Evolutionary conservation across 1,284 basidiomycete genomes (phyloP).

Genomic region (Veloboletus limbatus): DNA sequence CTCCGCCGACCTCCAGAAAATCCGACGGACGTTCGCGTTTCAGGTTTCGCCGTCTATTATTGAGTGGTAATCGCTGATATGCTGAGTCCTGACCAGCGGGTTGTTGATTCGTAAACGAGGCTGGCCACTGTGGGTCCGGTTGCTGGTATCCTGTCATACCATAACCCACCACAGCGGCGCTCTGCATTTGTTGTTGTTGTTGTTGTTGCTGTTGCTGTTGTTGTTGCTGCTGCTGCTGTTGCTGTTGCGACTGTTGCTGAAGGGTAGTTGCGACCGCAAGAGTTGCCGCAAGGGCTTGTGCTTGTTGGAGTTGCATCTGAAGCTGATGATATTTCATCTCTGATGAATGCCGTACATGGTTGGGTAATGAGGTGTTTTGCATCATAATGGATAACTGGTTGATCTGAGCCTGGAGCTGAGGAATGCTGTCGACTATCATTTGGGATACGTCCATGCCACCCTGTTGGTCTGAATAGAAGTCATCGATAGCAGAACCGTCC

Average conservation of each 20-base stretch:
- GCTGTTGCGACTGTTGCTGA: slow-evolving; percentile 47
- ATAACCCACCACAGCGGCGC: slow-evolving; percentile 36
- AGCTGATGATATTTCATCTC: slow-evolving; percentile 75
- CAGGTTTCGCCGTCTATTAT: slow-evolving; percentile 68
- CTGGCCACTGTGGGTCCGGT: slow-evolving; percentile 42
- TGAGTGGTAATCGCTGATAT: slow-evolving; percentile 78
- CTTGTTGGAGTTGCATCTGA: slow-evolving; percentile 73
- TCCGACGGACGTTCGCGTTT: slow-evolving; percentile 81
- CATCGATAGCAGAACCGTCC: slow-evolving; percentile 46
- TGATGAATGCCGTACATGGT: slow-evolving; percentile 70
- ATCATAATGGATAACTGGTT: slow-evolving; percentile 71
- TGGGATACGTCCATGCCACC: slow-evolving; percentile 66
- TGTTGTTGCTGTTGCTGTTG: slow-evolving; percentile 38
- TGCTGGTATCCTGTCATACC: slow-evolving; percentile 40
- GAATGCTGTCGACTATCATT: slow-evolving; percentile 67
- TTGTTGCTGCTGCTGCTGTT: slow-evolving; percentile 38
- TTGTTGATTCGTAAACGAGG: slow-evolving; percentile 60
- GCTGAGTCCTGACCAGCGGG: slow-evolving; percentile 68
- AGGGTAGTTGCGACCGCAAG: slow-evolving; percentile 52
- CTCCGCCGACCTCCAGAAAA: slow-evolving; percentile 70
- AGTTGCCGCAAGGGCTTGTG: slow-evolving; percentile 62
- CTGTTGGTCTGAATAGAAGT: slow-evolving; percentile 64
- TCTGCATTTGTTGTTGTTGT: slow-evolving; percentile 37
- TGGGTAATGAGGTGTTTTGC: slow-evolving; percentile 68
- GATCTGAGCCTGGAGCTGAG: slow-evolving; percentile 77